Conservation (phyloP, 2,329 filamentous ascomycete species). For the Rasamsonia emersonii region DNA sequence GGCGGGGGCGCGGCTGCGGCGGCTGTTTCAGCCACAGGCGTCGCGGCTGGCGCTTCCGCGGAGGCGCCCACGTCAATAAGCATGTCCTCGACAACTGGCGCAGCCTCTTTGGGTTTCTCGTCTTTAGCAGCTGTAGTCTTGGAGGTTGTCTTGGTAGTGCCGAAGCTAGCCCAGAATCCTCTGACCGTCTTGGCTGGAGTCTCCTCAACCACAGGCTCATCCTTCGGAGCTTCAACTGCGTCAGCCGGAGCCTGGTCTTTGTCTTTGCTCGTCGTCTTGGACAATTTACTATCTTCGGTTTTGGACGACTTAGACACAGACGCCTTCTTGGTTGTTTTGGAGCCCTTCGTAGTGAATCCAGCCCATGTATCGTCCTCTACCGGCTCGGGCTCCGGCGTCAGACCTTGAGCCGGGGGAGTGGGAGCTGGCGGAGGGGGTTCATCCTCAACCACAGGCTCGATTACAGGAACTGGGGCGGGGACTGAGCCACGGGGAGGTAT, state of each 20-base stretch:
- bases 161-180: conserved; percentile 38
- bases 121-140: conserved; percentile 37
- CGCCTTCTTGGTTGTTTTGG: conserved; percentile 34
- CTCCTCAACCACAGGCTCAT: conserved; percentile 28
- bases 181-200: conserved; percentile 27
- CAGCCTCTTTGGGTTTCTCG: conserved; percentile 31
- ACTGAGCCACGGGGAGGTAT: conserved; percentile 5
- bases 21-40: conserved; percentile 31
- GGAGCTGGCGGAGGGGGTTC: conserved; percentile 42
- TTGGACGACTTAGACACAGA: conserved; percentile 16
- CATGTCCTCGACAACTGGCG: conserved; percentile 18
- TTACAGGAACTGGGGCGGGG: conserved; percentile 1
- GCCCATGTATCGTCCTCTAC: conserved; percentile 32
- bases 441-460: conserved; percentile 20
- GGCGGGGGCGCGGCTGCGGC: conserved; percentile 33
- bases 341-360: conserved; percentile 27
- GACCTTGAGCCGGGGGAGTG: conserved; percentile 37
- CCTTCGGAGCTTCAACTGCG: conserved; percentile 19
- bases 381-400: conserved; percentile 30
- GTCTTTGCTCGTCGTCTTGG: conserved; percentile 21
- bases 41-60: conserved; percentile 25
- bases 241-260: conserved; percentile 8
- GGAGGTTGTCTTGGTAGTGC: conserved; percentile 24
- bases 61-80: conserved; percentile 29
- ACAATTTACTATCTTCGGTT: conserved; percentile 18